These are phyloP conservation scores for Hymenoscyphus scutula DNA, from an alignment of 2,329 filamentous ascomycete genomes.

Conservation along the genomic window DNA sequence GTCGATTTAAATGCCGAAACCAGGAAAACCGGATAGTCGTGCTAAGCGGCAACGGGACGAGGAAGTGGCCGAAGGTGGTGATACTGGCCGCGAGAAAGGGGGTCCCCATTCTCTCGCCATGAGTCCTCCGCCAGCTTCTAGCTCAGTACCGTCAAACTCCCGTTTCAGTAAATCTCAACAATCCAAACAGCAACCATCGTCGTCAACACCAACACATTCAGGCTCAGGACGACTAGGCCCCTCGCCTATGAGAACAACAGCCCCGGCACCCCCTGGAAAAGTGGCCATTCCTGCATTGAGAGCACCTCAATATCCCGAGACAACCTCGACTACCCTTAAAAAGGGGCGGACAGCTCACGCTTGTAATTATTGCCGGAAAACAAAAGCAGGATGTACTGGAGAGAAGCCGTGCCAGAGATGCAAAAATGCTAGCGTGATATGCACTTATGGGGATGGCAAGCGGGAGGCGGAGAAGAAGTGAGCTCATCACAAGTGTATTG, in stretches of 20 bases:
- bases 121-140: background rate
- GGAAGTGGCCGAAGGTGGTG: background rate
- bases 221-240: background rate
- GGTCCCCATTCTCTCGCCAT: background rate
- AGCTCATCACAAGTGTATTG: background rate
- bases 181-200: background rate
- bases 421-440: slow-evolving; percentile 22
- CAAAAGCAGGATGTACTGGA: slow-evolving; percentile 40
- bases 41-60: slow-evolving; percentile 8
- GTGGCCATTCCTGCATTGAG: slow-evolving; percentile 28
- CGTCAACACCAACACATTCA: background rate
- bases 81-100: slow-evolving; percentile 1
- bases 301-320: slow-evolving; percentile 11
- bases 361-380: slow-evolving; percentile 37
- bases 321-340: slow-evolving; percentile 15
- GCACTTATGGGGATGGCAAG: slow-evolving; percentile 34
- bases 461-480: slow-evolving; percentile 32
- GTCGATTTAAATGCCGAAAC: background rate
- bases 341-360: slow-evolving; percentile 34
- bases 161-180: background rate
- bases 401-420: slow-evolving; percentile 36
- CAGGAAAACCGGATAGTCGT: slow-evolving; percentile 2
- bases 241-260: background rate
- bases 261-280: slow-evolving; percentile 20
- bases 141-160: background rate